phyloP scores from a whole-genome alignment of 441 rosid genomes.

The Croton setiger region DNA sequence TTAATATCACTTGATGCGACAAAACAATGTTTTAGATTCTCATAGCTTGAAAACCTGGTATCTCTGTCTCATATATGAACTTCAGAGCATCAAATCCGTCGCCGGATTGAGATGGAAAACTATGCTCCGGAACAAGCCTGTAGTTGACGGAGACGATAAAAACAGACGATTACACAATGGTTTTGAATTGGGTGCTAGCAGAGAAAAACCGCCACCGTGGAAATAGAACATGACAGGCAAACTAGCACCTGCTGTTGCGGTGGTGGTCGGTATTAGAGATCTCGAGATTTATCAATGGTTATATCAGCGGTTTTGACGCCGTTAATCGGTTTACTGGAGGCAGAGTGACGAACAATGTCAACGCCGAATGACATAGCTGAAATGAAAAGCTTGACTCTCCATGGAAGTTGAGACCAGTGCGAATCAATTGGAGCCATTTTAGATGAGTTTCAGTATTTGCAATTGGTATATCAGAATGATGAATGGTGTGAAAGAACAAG shows the following conservation, averaged over 20 bases:
- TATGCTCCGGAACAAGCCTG: slow-evolving; percentile 66
- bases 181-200: slow-evolving; percentile 40
- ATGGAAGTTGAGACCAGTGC: slow-evolving; percentile 10
- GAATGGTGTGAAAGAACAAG: too few species aligned
- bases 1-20: slow-evolving; percentile 57
- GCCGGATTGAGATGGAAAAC: slow-evolving; percentile 56
- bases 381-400: neutral
- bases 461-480: too few species aligned
- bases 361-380: neutral
- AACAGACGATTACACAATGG: slow-evolving; percentile 48
- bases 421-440: neutral
- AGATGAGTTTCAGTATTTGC: too few species aligned
- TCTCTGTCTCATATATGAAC: slow-evolving; percentile 36
- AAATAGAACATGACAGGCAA: slow-evolving; percentile 67
- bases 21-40: slow-evolving; percentile 51
- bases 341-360: slow-evolving; percentile 4
- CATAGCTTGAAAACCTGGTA: slow-evolving; percentile 33
- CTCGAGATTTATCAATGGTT: slow-evolving; percentile 13
- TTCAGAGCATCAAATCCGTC: slow-evolving; percentile 57
- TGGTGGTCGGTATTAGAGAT: slow-evolving; percentile 24
- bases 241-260: neutral
- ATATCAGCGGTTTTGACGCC: slow-evolving; percentile 18
- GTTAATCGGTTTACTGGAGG: slow-evolving; percentile 7
- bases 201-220: slow-evolving; percentile 77
- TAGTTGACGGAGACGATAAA: slow-evolving; percentile 61